Conservation (phyloP, 225 moss, liverwort and hornwort species). For the Anthoceros angustus region DNA sequence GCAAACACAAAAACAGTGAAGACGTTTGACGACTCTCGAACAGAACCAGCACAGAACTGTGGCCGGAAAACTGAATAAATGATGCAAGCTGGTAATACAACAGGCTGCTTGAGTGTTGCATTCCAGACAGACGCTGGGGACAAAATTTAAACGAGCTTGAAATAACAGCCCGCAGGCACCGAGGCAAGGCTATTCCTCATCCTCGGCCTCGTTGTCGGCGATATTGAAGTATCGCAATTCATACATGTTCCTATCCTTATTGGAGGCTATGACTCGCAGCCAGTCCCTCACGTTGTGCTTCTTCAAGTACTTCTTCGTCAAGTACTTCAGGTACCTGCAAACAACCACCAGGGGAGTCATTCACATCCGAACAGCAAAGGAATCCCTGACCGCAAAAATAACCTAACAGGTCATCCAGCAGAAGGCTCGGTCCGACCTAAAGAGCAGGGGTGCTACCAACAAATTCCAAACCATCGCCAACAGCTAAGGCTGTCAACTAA, state of each 20-base stretch:
- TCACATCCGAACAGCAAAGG: no score
- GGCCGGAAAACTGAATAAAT: no score
- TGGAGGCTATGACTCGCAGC: constrained; percentile 54
- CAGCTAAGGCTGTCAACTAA: constrained; percentile 1
- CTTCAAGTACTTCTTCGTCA: constrained; percentile 68
- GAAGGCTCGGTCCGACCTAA: no score
- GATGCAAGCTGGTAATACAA: no score
- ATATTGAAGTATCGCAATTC: constrained; percentile 68
- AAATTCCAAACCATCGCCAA: no score
- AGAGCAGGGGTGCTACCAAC: not conserved
- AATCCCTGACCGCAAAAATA: no score
- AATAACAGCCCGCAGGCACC: not conserved
- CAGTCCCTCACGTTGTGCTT: constrained; percentile 72
- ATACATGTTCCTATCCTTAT: constrained; percentile 60
- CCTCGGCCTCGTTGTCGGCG: constrained; percentile 55
- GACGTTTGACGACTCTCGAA: no score
- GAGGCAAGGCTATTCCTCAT: constrained; percentile 26
- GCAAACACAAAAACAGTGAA: no score
- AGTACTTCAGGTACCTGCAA: constrained; percentile 56
- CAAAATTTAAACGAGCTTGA: not conserved
- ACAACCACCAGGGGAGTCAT: no score
- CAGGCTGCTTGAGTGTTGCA: no score
- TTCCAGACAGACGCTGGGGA: not conserved
- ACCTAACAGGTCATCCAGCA: no score
- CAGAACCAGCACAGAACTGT: no score